A percentile compares a stretch with the other conserved stretches of the same genome.
These are phyloP conservation scores for Aeschynomene evenia DNA, from an alignment of 306 rosid genomes.

Conservation along the genomic window DNA sequence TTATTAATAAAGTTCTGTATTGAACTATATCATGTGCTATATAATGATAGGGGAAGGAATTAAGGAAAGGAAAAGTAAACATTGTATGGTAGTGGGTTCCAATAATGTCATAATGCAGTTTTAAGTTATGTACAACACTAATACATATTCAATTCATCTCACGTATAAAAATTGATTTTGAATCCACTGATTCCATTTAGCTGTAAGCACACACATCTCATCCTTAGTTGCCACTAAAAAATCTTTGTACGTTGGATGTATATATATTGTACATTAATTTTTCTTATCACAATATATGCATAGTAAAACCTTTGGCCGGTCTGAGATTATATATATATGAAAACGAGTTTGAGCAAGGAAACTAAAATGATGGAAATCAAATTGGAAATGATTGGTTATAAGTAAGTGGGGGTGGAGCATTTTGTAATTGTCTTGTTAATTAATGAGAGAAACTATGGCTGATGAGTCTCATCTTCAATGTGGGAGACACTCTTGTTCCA, in stretches of 20 bases:
- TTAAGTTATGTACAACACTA: too few species aligned
- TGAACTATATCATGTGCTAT: neutral
- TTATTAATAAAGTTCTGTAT: too few species aligned
- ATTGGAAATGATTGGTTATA: constrained; percentile 41
- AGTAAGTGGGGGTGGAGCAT: constrained; percentile 53
- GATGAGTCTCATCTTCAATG: constrained; percentile 41
- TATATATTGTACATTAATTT: too few species aligned
- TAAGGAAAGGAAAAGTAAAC: neutral
- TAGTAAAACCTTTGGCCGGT: constrained; percentile 5
- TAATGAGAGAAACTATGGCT: constrained; percentile 47
- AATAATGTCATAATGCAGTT: too few species aligned
- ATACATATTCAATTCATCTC: too few species aligned
- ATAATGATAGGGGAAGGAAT: neutral
- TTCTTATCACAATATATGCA: too few species aligned
- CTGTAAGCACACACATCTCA: too few species aligned
- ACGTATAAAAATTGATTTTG: too few species aligned
- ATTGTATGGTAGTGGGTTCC: neutral
- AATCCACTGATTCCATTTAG: too few species aligned
- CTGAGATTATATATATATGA: constrained; percentile 30
- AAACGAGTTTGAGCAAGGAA: constrained; percentile 28
- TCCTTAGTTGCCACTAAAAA: too few species aligned
- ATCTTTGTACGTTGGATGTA: too few species aligned
- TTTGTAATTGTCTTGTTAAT: constrained; percentile 39
- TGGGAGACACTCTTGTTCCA: constrained; percentile 73
- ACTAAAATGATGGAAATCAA: constrained; percentile 39